Base-by-base conservation (phyloP, 306 rosid genomes). In the Rubus idaeus region DNA sequence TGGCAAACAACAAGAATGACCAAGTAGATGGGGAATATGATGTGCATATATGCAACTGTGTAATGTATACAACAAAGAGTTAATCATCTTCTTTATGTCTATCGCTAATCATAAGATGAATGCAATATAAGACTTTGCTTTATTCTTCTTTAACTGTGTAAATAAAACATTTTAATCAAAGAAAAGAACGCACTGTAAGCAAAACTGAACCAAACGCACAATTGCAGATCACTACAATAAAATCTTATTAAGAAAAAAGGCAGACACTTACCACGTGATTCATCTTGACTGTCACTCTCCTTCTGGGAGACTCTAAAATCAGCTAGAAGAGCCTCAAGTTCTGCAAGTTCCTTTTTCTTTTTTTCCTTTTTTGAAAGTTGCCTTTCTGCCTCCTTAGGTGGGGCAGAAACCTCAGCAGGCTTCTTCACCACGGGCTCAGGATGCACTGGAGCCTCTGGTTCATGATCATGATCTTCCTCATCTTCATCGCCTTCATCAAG, bases 261-360 rank as follows among this genome's bases (percentile, higher is more conserved):
- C 51, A 60, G 72, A 39, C 10, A 51, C 70, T 83, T 86, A 92
- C 98, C 98, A 79, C 70, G 82, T 3, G 94, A 81, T 47, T 89
- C 96, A 30, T 89, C 93, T 77, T 90, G 97, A 73, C 86, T 83
- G 44, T 80, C 86, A 76, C 78, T 80, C 75, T 88, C 97, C 78
- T 88, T 90, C 62, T 75, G 87, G 52, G 80, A 8, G 35, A 89
- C 96, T 76, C 91, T 97, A 76, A 95, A 91, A 85, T 92, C 96
- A 78, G 99, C 97, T 63, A 92, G 81, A 83, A 95, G 94, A 55
- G 97, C 97, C 67, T 95, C 99, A 70, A 95, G 97, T 82, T 95
- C 99, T 6, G 86, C 99, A 83, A 95, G 97, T 67, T 90, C 99
- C 86, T 90, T 95, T 78, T 95, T 95, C 88, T 95, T 95, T 84